A percentile compares a stretch with the other conserved stretches of the same genome.
phyloP scores from a whole-genome alignment of 2,329 filamentous ascomycete genomes.

The Penicillium griseofulvum region DNA sequence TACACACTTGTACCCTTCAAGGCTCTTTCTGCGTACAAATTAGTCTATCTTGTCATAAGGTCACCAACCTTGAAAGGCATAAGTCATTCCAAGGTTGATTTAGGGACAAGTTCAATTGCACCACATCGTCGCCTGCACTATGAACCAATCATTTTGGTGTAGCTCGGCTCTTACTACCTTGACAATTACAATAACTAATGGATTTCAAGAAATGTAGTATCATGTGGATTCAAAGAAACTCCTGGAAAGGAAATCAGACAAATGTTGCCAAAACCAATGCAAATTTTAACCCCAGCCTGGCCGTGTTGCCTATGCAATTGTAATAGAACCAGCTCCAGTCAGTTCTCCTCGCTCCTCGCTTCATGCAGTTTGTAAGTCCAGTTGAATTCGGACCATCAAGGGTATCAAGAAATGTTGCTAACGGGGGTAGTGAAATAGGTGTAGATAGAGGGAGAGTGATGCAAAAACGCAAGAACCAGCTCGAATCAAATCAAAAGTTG shows the following conservation, averaged over 20 bases:
- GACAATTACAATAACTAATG: no score
- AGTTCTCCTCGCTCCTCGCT: background rate
- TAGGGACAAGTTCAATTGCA: background rate
- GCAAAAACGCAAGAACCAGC: background rate
- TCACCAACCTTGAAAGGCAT: background rate
- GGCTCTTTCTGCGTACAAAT: background rate
- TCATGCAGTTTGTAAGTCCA: conserved; percentile 2
- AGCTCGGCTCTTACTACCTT: background rate
- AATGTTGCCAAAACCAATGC: background rate
- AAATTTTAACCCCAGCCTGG: background rate
- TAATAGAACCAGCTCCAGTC: background rate
- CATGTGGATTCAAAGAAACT: background rate
- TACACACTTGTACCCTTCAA: conserved; percentile 10
- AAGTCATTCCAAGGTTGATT: background rate
- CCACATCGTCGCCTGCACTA: no score
- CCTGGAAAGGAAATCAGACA: background rate
- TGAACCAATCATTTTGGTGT: background rate
- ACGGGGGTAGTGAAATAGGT: background rate
- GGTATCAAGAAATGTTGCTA: conserved; percentile 12
- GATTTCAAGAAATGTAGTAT: background rate
- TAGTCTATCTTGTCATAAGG: background rate
- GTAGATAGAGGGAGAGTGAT: background rate
- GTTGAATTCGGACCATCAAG: background rate
- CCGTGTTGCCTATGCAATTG: background rate
- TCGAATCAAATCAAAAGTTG: background rate